phyloP scores from a whole-genome alignment of 2,329 filamentous ascomycete species.

The Fusarium pseudoanthophilum region DNA sequence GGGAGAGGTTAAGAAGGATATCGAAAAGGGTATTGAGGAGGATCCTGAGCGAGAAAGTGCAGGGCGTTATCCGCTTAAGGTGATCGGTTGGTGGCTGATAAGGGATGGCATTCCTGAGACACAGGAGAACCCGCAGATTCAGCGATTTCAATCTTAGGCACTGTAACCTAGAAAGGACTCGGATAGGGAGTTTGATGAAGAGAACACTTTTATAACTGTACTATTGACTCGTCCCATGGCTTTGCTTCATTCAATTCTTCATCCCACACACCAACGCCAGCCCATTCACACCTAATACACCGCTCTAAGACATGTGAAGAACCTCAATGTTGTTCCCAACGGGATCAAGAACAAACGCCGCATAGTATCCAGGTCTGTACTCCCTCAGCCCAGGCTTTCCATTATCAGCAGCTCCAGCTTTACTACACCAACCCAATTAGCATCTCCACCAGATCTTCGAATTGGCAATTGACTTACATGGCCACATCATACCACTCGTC shows the following conservation, averaged over 20 bases:
- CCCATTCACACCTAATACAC: not conserved
- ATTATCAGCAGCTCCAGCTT: constrained; percentile 59
- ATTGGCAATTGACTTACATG: constrained; percentile 31
- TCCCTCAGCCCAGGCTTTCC: constrained; percentile 59
- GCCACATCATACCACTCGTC: constrained; percentile 42
- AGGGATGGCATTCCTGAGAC: constrained; percentile 13
- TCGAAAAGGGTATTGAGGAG: constrained; percentile 24
- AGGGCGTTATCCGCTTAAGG: not conserved
- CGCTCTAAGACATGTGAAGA: constrained; percentile 42
- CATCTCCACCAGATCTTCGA: accelerated
- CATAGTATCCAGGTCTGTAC: constrained; percentile 61
- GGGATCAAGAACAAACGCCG: constrained; percentile 61
- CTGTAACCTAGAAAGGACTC: not conserved
- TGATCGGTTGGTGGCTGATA: constrained; percentile 2
- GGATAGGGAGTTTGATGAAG: not conserved
- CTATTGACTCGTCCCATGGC: not conserved
- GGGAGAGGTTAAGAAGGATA: constrained; percentile 30
- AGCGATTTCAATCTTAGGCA: not conserved
- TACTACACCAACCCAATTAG: constrained; percentile 38
- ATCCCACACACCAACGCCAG: not conserved
- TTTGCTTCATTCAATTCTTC: not conserved
- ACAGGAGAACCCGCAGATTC: constrained; percentile 11
- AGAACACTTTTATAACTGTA: not conserved
- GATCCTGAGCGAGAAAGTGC: not conserved
- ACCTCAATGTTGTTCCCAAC: constrained; percentile 65